Evolutionary conservation across 495 filamentous ascomycete genomes (phyloP).

Genomic region (Annulohypoxylon bovei): DNA sequence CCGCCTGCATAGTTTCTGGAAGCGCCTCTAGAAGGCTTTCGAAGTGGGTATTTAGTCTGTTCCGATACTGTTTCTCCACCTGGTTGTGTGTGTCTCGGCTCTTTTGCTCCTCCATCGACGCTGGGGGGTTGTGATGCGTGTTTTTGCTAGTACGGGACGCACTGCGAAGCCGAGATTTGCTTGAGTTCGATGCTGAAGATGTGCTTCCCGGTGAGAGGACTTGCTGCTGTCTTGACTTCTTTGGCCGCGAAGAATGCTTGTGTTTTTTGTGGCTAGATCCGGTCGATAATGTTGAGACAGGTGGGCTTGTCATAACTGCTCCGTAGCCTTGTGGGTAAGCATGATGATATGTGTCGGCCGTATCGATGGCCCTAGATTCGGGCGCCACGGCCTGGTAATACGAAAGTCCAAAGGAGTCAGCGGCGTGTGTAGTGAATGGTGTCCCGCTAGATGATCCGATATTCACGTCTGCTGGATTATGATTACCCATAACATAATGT

Average conservation of each 20-base stretch:
- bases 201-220: constrained; percentile 41
- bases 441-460: constrained; percentile 35
- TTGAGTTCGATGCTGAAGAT: constrained; percentile 28
- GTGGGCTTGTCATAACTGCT: constrained; percentile 32
- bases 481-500: constrained; percentile 34
- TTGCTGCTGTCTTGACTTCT: constrained; percentile 25
- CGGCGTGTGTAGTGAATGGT: constrained; percentile 32
- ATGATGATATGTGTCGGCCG: constrained; percentile 39
- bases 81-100: constrained; percentile 57
- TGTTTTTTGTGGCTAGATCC: constrained; percentile 34
- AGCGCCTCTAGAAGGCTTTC: constrained; percentile 55
- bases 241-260: constrained; percentile 28
- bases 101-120: constrained; percentile 51
- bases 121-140: constrained; percentile 46
- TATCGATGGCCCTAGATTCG: constrained; percentile 31
- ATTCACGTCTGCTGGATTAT: constrained; percentile 34
- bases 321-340: constrained; percentile 39
- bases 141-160: constrained; percentile 56
- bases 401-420: constrained; percentile 39
- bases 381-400: constrained; percentile 36
- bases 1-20: constrained; percentile 49
- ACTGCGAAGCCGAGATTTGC: constrained; percentile 50
- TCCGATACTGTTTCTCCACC: constrained; percentile 62
- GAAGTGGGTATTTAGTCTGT: constrained; percentile 58
- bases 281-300: constrained; percentile 26